Evolutionary conservation across 257 asterid genomes (phyloP).

Genomic region (Galeopsis tetrahit): DNA sequence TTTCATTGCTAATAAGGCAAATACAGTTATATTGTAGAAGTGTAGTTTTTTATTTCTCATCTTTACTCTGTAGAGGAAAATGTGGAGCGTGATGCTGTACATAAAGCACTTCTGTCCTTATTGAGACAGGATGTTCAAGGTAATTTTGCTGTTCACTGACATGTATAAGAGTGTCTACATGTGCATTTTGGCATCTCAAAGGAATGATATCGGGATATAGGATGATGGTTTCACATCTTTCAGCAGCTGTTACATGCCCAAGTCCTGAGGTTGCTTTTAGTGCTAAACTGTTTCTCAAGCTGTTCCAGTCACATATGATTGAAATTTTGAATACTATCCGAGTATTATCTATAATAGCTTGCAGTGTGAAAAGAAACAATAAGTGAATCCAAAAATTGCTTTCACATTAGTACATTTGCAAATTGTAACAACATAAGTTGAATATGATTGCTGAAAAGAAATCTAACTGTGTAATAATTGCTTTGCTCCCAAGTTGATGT

Average conservation of each 20-base stretch:
- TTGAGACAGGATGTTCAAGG: conserved; percentile 94
- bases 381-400: conserved; percentile 19
- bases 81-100: conserved; percentile 97
- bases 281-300: neutral
- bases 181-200: conserved; percentile 28
- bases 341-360: neutral
- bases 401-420: conserved; percentile 10
- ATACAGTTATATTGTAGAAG: neutral
- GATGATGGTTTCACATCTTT: conserved; percentile 4
- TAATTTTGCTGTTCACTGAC: conserved; percentile 34
- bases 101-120: conserved; percentile 89
- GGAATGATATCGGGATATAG: conserved; percentile 22
- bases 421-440: neutral
- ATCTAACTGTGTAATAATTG: neutral
- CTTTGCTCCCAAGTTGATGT: conserved; percentile 13
- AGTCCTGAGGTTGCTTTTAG: neutral
- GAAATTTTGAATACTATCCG: neutral
- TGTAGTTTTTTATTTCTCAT: conserved; percentile 28
- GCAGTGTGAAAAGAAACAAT: neutral
- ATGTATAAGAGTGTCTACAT: conserved; percentile 20
- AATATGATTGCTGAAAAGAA: conserved; percentile 5
- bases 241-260: neutral
- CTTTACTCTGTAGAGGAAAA: conserved; percentile 65
- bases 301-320: neutral
- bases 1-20: conserved; percentile 14